A percentile compares a stretch with the other conserved stretches of the same genome.
Evolutionary conservation across 768 basidiomycete genomes (phyloP).

Genomic region (Mycena belliarum): DNA sequence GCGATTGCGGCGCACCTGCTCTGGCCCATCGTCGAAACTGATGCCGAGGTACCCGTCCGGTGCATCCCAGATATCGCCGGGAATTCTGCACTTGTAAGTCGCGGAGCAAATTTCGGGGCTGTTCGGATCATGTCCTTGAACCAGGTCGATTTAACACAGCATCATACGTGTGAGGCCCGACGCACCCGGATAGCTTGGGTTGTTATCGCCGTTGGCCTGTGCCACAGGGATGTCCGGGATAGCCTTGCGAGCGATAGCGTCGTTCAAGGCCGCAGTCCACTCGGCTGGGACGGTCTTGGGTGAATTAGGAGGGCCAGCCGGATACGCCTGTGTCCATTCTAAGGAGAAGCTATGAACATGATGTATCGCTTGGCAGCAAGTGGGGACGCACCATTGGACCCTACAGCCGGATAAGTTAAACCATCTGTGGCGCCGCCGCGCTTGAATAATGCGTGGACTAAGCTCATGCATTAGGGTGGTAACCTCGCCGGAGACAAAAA

Average conservation of each 20-base stretch:
- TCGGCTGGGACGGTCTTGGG: slow-evolving; percentile 4
- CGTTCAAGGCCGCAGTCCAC: slow-evolving; percentile 45
- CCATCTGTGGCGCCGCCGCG: slow-evolving; percentile 47
- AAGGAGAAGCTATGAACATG: not conserved
- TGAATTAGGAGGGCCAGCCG: not conserved
- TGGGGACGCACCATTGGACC: slow-evolving; percentile 1
- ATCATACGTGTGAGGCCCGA: no score
- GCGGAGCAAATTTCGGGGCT: slow-evolving; percentile 71
- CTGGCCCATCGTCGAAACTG: slow-evolving; percentile 83
- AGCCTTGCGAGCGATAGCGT: slow-evolving; percentile 64
- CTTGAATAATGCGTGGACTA: slow-evolving; percentile 55
- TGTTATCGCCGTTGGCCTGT: slow-evolving; percentile 30
- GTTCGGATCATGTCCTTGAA: slow-evolving; percentile 30
- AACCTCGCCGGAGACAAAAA: not conserved
- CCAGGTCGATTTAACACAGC: not conserved
- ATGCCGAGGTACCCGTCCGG: slow-evolving; percentile 67
- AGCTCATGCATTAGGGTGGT: not conserved
- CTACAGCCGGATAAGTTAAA: slow-evolving; percentile 9
- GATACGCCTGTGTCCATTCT: slow-evolving; percentile 4
- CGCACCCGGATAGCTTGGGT: slow-evolving; percentile 1
- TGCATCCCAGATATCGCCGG: slow-evolving; percentile 74
- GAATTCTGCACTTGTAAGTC: slow-evolving; percentile 63
- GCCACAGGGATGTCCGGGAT: slow-evolving; percentile 71
- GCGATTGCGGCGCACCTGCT: slow-evolving; percentile 17
- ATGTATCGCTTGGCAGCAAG: not conserved